Evolutionary conservation across 768 basidiomycete species (phyloP).

Genomic region (Boletellus ananiceps): DNA sequence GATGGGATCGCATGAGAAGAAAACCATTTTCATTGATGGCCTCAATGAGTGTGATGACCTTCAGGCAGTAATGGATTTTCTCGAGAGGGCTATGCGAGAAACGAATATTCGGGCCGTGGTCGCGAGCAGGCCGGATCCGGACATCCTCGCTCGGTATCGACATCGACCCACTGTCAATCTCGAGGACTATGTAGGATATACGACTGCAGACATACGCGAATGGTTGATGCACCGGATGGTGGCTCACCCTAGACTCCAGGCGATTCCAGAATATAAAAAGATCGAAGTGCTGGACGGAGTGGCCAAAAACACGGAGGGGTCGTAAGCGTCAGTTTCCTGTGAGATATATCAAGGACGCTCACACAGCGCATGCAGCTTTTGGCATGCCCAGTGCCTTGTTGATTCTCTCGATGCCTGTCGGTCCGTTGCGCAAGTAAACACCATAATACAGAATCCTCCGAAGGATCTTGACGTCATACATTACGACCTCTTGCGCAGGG

Average conservation of each 20-base stretch:
- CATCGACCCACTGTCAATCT: conserved; percentile 18
- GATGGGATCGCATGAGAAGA: conserved; percentile 22
- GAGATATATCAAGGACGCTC: neutral
- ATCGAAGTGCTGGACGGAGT: conserved; percentile 17
- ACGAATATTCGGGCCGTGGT: conserved; percentile 22
- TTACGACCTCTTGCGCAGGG: conserved; percentile 19
- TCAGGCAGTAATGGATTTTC: conserved; percentile 16
- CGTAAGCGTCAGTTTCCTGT: conserved; percentile 10
- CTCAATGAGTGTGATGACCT: conserved; percentile 27
- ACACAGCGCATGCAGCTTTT: conserved; percentile 16
- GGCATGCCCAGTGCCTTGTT: conserved; percentile 26
- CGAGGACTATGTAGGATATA: conserved; percentile 20
- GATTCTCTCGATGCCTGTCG: conserved; percentile 26
- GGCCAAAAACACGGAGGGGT: conserved; percentile 12
- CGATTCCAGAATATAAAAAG: conserved; percentile 22
- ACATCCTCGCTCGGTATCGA: conserved; percentile 15
- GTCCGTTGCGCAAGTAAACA: conserved; percentile 22
- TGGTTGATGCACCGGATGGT: conserved; percentile 25
- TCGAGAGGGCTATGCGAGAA: conserved; percentile 22
- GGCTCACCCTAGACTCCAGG: conserved; percentile 19
- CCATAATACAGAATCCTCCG: conserved; percentile 15
- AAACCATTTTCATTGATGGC: conserved; percentile 21
- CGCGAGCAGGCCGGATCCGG: conserved; percentile 20
- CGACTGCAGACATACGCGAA: conserved; percentile 20
- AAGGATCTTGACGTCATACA: conserved; percentile 20